These are phyloP conservation scores for Aspergillus steynii DNA, from an alignment of 495 filamentous ascomycete species.

Conservation along the genomic window DNA sequence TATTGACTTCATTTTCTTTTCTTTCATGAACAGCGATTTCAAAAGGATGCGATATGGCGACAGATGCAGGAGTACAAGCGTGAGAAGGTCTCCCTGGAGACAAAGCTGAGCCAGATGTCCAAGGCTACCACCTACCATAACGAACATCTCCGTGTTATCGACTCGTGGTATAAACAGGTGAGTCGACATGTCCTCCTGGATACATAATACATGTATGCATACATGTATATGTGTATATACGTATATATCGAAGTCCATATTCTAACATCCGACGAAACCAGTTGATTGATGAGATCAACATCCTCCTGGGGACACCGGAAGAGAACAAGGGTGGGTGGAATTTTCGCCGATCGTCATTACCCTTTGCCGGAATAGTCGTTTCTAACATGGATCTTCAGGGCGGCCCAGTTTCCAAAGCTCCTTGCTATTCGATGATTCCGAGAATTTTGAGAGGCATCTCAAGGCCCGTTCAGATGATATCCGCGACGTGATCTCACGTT, in stretches of 20 bases:
- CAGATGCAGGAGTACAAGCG: conserved; percentile 98
- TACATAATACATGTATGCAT: background rate
- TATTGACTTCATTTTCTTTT: background rate
- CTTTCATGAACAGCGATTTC: conserved; percentile 66
- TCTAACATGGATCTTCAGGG: conserved; percentile 10
- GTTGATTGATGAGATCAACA: conserved; percentile 83
- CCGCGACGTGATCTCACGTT: conserved; percentile 55
- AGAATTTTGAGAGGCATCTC: conserved; percentile 77
- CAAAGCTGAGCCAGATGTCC: conserved; percentile 69
- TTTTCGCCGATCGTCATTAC: background rate
- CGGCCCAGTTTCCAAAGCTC: conserved; percentile 34
- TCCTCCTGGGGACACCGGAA: conserved; percentile 59
- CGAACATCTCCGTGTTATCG: conserved; percentile 85
- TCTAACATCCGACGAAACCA: conserved; percentile 35
- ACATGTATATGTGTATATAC: background rate
- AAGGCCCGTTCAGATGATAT: conserved; percentile 60
- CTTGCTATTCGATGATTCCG: conserved; percentile 37
- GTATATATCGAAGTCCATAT: conserved; percentile 11
- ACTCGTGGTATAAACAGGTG: conserved; percentile 92
- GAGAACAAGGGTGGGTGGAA: conserved; percentile 54
- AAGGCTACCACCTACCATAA: conserved; percentile 79
- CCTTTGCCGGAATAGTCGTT: background rate
- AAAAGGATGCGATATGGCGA: conserved; percentile 96
- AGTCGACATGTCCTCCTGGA: conserved; percentile 19
- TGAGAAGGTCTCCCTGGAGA: conserved; percentile 76